phyloP scores from a whole-genome alignment of 495 filamentous ascomycete species.

The Lasiosphaeriaceae sp. region DNA sequence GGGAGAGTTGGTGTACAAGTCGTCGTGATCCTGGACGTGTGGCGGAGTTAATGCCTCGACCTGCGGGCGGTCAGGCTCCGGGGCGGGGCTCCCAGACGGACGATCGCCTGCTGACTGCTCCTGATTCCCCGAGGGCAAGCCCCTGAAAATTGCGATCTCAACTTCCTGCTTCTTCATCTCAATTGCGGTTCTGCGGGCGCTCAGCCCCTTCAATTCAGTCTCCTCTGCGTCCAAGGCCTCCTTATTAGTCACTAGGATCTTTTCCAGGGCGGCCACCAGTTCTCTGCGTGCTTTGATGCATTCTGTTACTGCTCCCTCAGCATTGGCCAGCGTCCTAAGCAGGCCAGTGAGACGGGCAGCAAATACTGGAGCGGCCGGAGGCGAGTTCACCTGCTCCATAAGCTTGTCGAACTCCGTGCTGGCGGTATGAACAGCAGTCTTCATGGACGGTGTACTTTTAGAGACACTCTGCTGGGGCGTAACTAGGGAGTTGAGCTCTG shows the following conservation, averaged over 20 bases:
- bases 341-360: constrained; percentile 85
- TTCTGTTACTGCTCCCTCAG: constrained; percentile 87
- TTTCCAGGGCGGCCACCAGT: constrained; percentile 77
- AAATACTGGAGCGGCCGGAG: constrained; percentile 80
- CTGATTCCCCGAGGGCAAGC: constrained; percentile 50
- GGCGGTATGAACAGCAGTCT: constrained; percentile 60
- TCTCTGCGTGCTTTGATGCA: constrained; percentile 80
- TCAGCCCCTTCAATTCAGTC: constrained; percentile 53
- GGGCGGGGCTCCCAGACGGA: constrained; percentile 29
- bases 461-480: constrained; percentile 66
- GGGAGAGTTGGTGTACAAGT: constrained; percentile 18
- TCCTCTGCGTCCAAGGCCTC: constrained; percentile 66
- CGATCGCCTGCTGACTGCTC: constrained; percentile 38
- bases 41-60: constrained; percentile 84
- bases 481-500: constrained; percentile 71
- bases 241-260: constrained; percentile 72
- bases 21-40: constrained; percentile 28
- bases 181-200: constrained; percentile 57
- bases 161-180: constrained; percentile 80
- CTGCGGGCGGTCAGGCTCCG: constrained; percentile 63
- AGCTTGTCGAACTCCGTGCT: constrained; percentile 79
- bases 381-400: constrained; percentile 58
- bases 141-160: constrained; percentile 78
- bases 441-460: constrained; percentile 62
- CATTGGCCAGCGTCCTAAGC: constrained; percentile 80